These are phyloP conservation scores for Hemileccinum impolitum DNA, from an alignment of 768 basidiomycete species.

Conservation along the genomic window DNA sequence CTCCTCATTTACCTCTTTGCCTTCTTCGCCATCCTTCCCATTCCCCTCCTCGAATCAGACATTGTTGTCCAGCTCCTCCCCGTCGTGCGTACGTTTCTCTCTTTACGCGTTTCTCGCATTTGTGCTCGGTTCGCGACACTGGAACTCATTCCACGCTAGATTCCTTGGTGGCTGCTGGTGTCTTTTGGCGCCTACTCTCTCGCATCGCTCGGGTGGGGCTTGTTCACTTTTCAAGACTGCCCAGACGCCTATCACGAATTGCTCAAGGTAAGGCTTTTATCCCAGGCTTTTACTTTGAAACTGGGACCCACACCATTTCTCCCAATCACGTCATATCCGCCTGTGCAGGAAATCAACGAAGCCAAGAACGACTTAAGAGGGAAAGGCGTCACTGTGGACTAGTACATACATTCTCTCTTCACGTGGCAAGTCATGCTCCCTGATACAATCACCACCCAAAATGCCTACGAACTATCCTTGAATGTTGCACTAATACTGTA, in stretches of 20 bases:
- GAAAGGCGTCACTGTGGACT: conserved; percentile 62
- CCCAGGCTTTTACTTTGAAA: neutral
- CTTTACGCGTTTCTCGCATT: too few relatives aligned
- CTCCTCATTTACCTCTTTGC: conserved; percentile 29
- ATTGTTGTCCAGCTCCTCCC: conserved; percentile 6
- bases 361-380: conserved; percentile 57
- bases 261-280: conserved; percentile 39
- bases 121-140: neutral
- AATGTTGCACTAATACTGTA: too few relatives aligned
- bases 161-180: conserved; percentile 82
- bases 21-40: conserved; percentile 3
- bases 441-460: too few relatives aligned
- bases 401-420: neutral
- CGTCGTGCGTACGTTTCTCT: conserved; percentile 10
- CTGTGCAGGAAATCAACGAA: conserved; percentile 53
- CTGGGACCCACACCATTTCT: neutral
- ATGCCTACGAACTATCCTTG: too few relatives aligned
- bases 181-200: conserved; percentile 78
- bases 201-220: conserved; percentile 71
- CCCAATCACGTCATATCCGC: neutral
- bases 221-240: conserved; percentile 72
- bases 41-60: conserved; percentile 13
- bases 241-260: conserved; percentile 76
- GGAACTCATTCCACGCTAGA: conserved; percentile 34
- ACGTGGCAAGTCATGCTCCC: too few relatives aligned